Conservation (phyloP, 805 yeast genomes). For the Ogataea wickerhamii region DNA sequence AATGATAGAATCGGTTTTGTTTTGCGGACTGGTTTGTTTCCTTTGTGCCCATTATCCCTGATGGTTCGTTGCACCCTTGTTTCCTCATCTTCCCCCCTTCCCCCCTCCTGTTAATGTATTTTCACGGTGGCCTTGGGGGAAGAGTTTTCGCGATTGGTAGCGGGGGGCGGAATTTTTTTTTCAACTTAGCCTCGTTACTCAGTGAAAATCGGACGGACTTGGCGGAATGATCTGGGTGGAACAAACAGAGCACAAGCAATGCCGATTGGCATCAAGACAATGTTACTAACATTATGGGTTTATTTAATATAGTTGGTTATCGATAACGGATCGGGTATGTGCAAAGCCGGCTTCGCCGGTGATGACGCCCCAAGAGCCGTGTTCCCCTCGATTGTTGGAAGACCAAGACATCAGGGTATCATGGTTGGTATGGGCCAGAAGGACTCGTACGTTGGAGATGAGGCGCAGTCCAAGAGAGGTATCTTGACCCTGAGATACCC, state of each 20-base stretch:
- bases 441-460: slow-evolving; percentile 99
- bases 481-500: slow-evolving; percentile 97
- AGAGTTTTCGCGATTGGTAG: neutral
- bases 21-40: no score
- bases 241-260: no score
- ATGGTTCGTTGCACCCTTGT: no score
- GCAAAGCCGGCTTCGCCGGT: slow-evolving; percentile 99
- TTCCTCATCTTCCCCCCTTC: no score
- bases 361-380: slow-evolving; percentile 99
- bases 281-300: slow-evolving; percentile 17
- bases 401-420: slow-evolving; percentile 99
- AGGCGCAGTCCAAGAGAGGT: slow-evolving; percentile 99
- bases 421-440: slow-evolving; percentile 99
- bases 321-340: slow-evolving; percentile 99
- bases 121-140: no score
- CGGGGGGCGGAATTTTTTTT: slow-evolving; percentile 7
- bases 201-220: no score
- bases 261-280: slow-evolving; percentile 1
- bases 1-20: neutral
- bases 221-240: no score
- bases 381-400: slow-evolving; percentile 99
- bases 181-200: neutral
- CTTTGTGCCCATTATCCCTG: no score
- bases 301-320: slow-evolving; percentile 60
- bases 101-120: no score